These are phyloP conservation scores for Rhynchosporium graminicola DNA, from an alignment of 2,329 filamentous ascomycete species.

Conservation along the genomic window DNA sequence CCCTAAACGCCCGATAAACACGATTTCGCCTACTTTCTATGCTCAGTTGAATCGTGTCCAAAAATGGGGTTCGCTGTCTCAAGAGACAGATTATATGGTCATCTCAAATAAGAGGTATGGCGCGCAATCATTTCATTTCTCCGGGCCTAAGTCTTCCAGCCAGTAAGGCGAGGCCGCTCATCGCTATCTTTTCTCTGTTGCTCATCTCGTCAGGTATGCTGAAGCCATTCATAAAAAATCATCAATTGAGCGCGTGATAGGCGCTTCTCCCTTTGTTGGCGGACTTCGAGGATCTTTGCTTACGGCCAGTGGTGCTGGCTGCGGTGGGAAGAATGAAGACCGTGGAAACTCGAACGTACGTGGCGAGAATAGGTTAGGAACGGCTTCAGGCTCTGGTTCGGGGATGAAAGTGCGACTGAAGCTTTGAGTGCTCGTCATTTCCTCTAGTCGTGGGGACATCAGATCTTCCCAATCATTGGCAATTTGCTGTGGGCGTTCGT, in stretches of 20 bases:
- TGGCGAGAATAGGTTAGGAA: conserved; percentile 58
- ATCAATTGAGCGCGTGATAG: conserved; percentile 77
- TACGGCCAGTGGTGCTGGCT: conserved; percentile 34
- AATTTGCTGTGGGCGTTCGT: conserved; percentile 18
- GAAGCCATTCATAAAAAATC: conserved; percentile 62
- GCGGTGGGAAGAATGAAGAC: conserved; percentile 59
- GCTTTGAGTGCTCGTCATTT: conserved; percentile 38
- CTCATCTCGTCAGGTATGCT: conserved; percentile 10
- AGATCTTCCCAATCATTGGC: conserved; percentile 35
- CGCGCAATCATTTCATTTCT: background rate
- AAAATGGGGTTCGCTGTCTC: conserved; percentile 7
- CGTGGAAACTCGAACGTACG: conserved; percentile 72
- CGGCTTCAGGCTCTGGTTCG: conserved; percentile 29
- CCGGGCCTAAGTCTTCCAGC: background rate
- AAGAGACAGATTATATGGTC: conserved; percentile 12
- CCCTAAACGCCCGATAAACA: conserved; percentile 6
- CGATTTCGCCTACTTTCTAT: background rate
- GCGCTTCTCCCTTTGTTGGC: conserved; percentile 70
- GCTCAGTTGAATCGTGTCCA: background rate
- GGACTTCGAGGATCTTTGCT: conserved; percentile 70
- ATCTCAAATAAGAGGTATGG: conserved; percentile 12
- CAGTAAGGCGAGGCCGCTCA: background rate
- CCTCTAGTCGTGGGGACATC: conserved; percentile 39
- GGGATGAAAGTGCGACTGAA: conserved; percentile 31
- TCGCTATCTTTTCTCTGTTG: conserved; percentile 6